Evolutionary conservation across 192 early-diverging fungal genomes (phyloP).

Genomic region (Mortierella hygrophila): DNA sequence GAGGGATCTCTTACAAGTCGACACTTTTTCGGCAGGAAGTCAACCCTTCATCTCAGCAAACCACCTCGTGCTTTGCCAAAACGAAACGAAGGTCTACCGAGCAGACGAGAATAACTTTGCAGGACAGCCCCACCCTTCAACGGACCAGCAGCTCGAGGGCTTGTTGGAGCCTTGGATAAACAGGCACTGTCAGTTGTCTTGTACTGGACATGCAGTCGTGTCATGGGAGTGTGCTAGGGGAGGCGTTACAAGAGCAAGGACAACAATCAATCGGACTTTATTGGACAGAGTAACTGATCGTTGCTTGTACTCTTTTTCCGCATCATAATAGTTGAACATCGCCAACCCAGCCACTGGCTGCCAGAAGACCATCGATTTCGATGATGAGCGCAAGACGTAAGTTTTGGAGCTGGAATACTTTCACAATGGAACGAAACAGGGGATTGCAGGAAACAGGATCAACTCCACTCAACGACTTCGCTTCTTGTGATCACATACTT

Average conservation of each 20-base stretch:
- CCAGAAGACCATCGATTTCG: constrained; percentile 98
- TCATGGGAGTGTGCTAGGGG: not conserved
- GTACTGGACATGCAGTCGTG: not conserved
- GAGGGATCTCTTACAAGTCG: not conserved
- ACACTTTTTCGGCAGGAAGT: not conserved
- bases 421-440: not conserved
- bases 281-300: constrained; percentile 13
- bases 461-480: not conserved
- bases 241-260: not conserved
- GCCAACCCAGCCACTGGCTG: constrained; percentile 98
- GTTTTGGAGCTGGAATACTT: constrained; percentile 21
- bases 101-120: not conserved
- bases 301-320: constrained; percentile 25
- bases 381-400: constrained; percentile 95
- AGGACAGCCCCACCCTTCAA: not conserved
- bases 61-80: not conserved
- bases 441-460: constrained; percentile 20
- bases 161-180: not conserved
- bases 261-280: not conserved
- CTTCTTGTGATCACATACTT: not conserved
- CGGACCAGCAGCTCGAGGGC: not conserved
- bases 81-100: not conserved
- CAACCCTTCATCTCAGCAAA: not conserved
- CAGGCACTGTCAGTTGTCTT: not conserved
- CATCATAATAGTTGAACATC: constrained; percentile 90